Base-by-base conservation (phyloP, 2,329 filamentous ascomycete genomes). In the Cladosporium cucumerinum region DNA sequence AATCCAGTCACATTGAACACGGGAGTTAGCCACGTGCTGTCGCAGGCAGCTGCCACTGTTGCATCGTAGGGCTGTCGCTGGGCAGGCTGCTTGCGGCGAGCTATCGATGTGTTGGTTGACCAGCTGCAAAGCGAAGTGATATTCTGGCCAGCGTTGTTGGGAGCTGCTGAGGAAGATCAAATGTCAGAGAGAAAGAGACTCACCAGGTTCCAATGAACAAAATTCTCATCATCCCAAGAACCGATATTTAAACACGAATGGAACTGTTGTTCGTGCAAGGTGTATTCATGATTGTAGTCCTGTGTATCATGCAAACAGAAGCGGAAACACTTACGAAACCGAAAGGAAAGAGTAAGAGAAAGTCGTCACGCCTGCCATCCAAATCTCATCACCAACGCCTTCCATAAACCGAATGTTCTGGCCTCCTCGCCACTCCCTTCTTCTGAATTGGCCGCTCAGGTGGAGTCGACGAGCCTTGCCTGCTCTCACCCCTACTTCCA, bases 401-500 rank as follows among this genome's bases (percentile, higher is more conserved):
- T 21, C 76, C 76, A 71, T 72, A 78, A 23, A 78, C 71, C 43
- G 74, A 72, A 69, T 77, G 73, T 67, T 77, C 76, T 12, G 66
- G 67, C 59, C 64, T 62, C 60, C 67, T 70, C 39, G 65, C 64
- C 62, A 63, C 67, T 18, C 62, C 68, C 60, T 63, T 66, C 66
- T 68, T 71, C 28, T 57, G 28, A 12, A 28, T 43, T 25, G 55
- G 63, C 43, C 59, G 39, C 18, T 51, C 63, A 63, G 18, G 60
- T 49, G 28, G 59, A 8, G 36, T 51, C 11, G 18, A n/a, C 26
- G 51, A 54, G 10, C 21, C 34, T 25, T 30, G 49, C 43, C 58
- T 61, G 11, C 43, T 46, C 21, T 52, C 59, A 30, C 34, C 57
- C 3, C 57, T 34, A 1, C 48, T n/a, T 39, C 34, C 34, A 46